Conservation (phyloP, 2,329 filamentous ascomycete genomes). For the Biscogniauxia marginata region DNA sequence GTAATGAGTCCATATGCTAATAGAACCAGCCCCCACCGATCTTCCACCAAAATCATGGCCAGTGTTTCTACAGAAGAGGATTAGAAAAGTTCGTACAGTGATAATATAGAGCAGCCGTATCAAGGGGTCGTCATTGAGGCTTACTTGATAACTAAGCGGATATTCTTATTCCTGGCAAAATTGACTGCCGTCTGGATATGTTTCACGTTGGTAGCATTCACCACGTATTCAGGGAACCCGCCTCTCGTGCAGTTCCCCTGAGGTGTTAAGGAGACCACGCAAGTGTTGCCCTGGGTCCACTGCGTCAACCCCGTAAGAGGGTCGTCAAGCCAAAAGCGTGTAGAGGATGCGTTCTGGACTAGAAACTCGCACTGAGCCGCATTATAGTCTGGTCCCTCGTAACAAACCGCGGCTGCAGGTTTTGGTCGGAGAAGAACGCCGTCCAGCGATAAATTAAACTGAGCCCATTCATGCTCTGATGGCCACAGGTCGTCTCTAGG, state of each 20-base stretch:
- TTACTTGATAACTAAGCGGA: constrained; percentile 38
- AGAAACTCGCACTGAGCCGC: constrained; percentile 27
- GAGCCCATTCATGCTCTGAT: constrained; percentile 23
- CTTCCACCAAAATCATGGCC: constrained; percentile 48
- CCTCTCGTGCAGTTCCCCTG: constrained; percentile 34
- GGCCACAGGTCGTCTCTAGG: constrained; percentile 30
- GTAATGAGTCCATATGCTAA: constrained; percentile 50
- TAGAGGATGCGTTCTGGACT: constrained; percentile 18
- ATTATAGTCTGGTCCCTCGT: constrained; percentile 27
- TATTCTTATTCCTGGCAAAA: constrained; percentile 35
- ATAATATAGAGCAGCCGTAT: constrained; percentile 2
- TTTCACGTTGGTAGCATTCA: constrained; percentile 36
- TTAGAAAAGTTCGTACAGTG: constrained; percentile 21
- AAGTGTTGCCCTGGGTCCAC: constrained; percentile 36
- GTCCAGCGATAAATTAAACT: constrained; percentile 27
- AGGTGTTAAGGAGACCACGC: constrained; percentile 22
- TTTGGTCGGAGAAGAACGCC: constrained; percentile 32
- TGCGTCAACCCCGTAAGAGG: constrained; percentile 30
- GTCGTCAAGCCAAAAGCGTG: constrained; percentile 33
- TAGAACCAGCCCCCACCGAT: constrained; percentile 44
- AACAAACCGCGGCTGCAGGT: constrained; percentile 32
- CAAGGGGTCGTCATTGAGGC: constrained; percentile 2
- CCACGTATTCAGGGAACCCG: constrained; percentile 35
- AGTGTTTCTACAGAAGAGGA: constrained; percentile 42
- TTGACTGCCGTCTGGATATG: constrained; percentile 36